Evolutionary conservation across 495 filamentous ascomycete species (phyloP).

Genomic region (Penicillium goetzii): DNA sequence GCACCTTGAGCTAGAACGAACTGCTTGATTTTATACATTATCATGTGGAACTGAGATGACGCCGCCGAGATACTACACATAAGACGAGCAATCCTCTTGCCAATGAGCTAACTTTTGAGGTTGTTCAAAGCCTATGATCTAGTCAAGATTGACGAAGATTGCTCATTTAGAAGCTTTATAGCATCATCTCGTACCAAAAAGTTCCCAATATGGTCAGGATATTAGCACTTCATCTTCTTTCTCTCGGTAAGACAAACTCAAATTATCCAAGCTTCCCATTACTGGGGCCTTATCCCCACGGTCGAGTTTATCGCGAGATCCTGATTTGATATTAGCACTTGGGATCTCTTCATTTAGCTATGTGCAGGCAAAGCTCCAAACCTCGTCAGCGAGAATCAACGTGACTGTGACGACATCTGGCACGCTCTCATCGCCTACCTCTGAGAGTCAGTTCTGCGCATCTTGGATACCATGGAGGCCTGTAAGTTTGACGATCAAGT

Average conservation of each 20-base stretch:
- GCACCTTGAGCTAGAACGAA: background rate
- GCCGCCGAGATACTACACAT: background rate
- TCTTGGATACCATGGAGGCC: slow-evolving; percentile 23
- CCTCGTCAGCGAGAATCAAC: background rate
- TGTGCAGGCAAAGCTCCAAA: slow-evolving; percentile 17
- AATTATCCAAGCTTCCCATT: background rate
- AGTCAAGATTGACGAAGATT: slow-evolving; percentile 1
- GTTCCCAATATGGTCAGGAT: slow-evolving; percentile 18
- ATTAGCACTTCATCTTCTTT: slow-evolving; percentile 2
- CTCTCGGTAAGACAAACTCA: slow-evolving; percentile 10
- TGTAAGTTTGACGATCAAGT: slow-evolving; percentile 10
- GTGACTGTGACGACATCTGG: slow-evolving; percentile 13
- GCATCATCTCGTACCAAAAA: slow-evolving; percentile 5
- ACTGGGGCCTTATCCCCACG: background rate
- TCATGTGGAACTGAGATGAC: slow-evolving; percentile 17
- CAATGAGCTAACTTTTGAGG: background rate
- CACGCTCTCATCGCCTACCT: background rate
- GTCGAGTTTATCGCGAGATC: background rate
- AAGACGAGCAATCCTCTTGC: background rate
- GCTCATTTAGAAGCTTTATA: slow-evolving; percentile 10
- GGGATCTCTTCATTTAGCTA: background rate
- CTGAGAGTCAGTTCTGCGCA: background rate
- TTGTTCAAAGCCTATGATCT: background rate
- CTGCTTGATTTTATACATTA: background rate
- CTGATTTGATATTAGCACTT: slow-evolving; percentile 2